These are phyloP conservation scores for Podila epigama DNA, from an alignment of 192 early-diverging fungal genomes.

Conservation along the genomic window DNA sequence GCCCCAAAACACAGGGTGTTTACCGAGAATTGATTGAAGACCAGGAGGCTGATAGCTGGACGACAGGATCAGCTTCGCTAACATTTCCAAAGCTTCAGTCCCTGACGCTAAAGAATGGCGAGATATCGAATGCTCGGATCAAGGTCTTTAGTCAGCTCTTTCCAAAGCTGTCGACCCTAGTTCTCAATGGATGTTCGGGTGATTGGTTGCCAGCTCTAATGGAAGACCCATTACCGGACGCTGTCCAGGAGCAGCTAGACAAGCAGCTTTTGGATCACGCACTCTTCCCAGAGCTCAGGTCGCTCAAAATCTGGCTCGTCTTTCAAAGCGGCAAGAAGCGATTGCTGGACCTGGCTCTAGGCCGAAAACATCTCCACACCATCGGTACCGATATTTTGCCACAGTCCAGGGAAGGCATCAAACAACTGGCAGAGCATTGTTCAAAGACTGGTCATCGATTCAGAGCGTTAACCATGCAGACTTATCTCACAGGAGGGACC, in stretches of 20 bases:
- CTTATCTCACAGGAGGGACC: neutral
- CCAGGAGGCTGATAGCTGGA: neutral
- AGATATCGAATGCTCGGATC: neutral
- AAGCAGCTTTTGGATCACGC: neutral
- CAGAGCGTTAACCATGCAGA: neutral
- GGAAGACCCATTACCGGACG: neutral
- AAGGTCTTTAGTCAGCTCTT: neutral
- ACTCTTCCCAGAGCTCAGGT: slow-evolving; percentile 7
- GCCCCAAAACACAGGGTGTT: neutral
- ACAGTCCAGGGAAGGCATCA: neutral
- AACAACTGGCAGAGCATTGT: slow-evolving; percentile 6
- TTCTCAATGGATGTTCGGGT: neutral
- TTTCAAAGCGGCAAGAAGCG: neutral
- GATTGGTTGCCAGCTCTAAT: neutral
- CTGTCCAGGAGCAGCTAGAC: neutral
- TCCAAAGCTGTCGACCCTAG: neutral
- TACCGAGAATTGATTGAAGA: neutral
- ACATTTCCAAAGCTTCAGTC: neutral
- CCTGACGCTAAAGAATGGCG: neutral
- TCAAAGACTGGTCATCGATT: slow-evolving; percentile 3
- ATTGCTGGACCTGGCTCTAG: neutral
- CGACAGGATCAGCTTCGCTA: neutral
- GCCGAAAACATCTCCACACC: slow-evolving; percentile 6
- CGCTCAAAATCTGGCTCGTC: slow-evolving; percentile 11
- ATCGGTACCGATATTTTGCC: slow-evolving; percentile 18